Conservation (phyloP, 768 basidiomycete genomes). For the Infundibulicybe gibba region DNA sequence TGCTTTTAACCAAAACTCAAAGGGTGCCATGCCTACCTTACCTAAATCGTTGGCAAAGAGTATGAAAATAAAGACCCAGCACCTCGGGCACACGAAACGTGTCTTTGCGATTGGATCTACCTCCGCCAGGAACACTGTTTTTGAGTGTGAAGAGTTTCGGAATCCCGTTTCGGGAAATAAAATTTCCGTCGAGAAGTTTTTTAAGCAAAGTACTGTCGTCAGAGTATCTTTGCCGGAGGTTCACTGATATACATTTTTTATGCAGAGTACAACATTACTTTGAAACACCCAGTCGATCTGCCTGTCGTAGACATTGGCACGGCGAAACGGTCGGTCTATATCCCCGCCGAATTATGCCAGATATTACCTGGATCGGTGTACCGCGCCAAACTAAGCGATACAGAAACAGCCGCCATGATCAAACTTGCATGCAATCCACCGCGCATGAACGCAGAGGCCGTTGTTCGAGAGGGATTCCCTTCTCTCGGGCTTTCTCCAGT, state of each 20-base stretch:
- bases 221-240: slow-evolving; percentile 5
- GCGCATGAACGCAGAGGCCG: slow-evolving; percentile 49
- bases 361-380: slow-evolving; percentile 59
- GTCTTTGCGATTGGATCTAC: slow-evolving; percentile 32
- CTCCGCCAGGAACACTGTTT: slow-evolving; percentile 36
- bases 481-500: slow-evolving; percentile 48
- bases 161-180: slow-evolving; percentile 27
- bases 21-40: slow-evolving; percentile 34
- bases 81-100: slow-evolving; percentile 56
- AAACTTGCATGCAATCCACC: slow-evolving; percentile 64
- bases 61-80: slow-evolving; percentile 53
- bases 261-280: slow-evolving; percentile 53
- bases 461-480: slow-evolving; percentile 55
- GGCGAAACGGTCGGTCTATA: slow-evolving; percentile 24
- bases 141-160: slow-evolving; percentile 43
- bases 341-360: slow-evolving; percentile 72
- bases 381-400: slow-evolving; percentile 55
- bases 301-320: slow-evolving; percentile 49
- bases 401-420: slow-evolving; percentile 70
- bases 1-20: slow-evolving; percentile 39
- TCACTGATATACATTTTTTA: background rate
- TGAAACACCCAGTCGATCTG: slow-evolving; percentile 43
- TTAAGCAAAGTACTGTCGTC: slow-evolving; percentile 49
- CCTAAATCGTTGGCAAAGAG: background rate
- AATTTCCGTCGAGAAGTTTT: slow-evolving; percentile 63